Percentiles rank a stretch among this genome's conserved stretches.
Conservation (phyloP, 805 yeast species). For the Ogataea nitratoaversa region DNA sequence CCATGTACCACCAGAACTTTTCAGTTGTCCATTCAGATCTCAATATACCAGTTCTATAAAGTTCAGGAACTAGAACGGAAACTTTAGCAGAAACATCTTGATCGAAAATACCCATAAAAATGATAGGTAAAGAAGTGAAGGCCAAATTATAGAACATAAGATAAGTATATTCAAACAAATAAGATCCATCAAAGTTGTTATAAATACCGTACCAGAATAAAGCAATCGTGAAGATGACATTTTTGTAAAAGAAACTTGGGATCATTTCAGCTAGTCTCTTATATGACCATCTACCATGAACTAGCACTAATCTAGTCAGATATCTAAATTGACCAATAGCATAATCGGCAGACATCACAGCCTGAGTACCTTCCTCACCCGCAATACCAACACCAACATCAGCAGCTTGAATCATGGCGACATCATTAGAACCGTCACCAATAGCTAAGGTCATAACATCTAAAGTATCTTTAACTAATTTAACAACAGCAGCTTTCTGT, state of each 20-base stretch:
- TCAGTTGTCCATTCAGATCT: conserved; percentile 65
- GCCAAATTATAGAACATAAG: conserved; percentile 81
- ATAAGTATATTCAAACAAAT: conserved; percentile 72
- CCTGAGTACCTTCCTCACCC: conserved; percentile 89
- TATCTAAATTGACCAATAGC: conserved; percentile 82
- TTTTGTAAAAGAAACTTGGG: conserved; percentile 76
- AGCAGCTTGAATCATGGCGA: conserved; percentile 87
- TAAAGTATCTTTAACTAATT: conserved; percentile 65
- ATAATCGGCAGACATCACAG: conserved; percentile 84
- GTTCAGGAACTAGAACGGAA: conserved; percentile 68
- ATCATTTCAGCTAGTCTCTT: conserved; percentile 80
- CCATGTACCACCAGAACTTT: conserved; percentile 71
- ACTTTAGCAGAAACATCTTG: conserved; percentile 74
- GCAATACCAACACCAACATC: conserved; percentile 88
- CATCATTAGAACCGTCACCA: conserved; percentile 89
- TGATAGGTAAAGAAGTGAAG: conserved; percentile 76
- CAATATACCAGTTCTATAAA: conserved; percentile 69
- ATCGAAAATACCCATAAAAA: conserved; percentile 72
- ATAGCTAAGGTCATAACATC: conserved; percentile 83
- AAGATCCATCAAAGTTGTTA: conserved; percentile 74
- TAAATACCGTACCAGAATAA: conserved; percentile 78
- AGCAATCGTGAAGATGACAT: conserved; percentile 69
- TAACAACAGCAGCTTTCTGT: conserved; percentile 81
- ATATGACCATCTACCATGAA: conserved; percentile 87
- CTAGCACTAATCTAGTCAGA: conserved; percentile 58